Percentiles rank a stretch among this genome's conserved stretches.
Conservation (phyloP, 108 stramenopile genomes). For the Nannochloropsis oceanica region DNA sequence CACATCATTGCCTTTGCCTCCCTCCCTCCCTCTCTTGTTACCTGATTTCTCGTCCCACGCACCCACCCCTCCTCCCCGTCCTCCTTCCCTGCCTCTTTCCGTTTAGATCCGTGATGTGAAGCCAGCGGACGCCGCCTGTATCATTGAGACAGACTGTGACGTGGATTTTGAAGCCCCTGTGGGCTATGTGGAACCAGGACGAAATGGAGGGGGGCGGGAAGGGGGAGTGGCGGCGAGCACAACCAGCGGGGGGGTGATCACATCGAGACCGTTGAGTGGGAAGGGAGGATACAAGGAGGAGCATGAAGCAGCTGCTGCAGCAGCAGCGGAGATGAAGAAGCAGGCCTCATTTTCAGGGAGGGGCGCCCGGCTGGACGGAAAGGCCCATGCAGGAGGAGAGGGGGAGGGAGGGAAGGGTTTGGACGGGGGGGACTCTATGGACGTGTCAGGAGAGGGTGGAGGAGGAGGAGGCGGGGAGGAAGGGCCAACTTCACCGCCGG, state of each 20-base stretch:
- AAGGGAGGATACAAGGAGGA: background rate
- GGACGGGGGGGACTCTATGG: background rate
- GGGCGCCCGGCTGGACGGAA: background rate
- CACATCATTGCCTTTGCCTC: background rate
- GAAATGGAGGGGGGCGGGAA: background rate
- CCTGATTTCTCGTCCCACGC: background rate
- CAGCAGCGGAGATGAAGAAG: background rate
- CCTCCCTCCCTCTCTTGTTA: background rate
- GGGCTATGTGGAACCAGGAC: conserved; percentile 38
- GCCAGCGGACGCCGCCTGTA: conserved; percentile 39
- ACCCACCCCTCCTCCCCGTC: background rate
- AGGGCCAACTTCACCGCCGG: background rate
- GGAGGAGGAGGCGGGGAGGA: background rate
- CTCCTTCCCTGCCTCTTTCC: background rate
- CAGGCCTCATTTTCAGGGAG: background rate
- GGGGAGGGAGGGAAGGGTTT: background rate
- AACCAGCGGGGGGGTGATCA: background rate
- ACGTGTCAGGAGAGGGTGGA: background rate
- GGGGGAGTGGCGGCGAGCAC: background rate
- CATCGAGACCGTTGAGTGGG: background rate
- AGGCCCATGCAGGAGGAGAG: background rate
- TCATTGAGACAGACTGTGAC: conserved; percentile 49
- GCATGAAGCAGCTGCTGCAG: background rate
- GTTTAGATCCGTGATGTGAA: background rate
- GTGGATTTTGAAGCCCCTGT: conserved; percentile 50